Base-by-base conservation (phyloP, 1,284 basidiomycete genomes). In the Heliocybe sulcata region DNA sequence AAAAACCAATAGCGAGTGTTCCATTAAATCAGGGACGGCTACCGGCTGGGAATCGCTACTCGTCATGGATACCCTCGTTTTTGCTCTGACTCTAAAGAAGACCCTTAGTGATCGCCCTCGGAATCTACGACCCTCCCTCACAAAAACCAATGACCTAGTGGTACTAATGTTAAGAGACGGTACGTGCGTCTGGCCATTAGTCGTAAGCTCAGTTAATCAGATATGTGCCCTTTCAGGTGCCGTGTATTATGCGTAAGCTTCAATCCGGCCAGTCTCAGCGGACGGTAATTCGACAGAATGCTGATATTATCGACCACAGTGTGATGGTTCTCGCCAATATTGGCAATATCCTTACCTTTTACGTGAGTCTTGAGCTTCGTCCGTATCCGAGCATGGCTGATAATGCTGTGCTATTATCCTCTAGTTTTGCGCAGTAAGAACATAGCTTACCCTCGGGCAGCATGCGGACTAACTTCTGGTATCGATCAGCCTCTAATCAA, bases 111-210 rank as follows among this genome's bases (percentile, higher is more conserved):
- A 29, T 14, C 25, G 11, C 22, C 27, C 22, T 49, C 47, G 47
- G 12, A 42, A 42, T 42, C 19, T 20, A 4, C 38, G 38, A 3
- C 38, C n/a, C 8, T 9, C 38, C 16, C 29, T 42, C 33, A 26
- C 51, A 27, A 20, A 48, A 26, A 33, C 38, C 3, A 42, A 52
- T 31, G 25, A 55, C 31, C 16, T 49, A n/a, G 47, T 49, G n/a
- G n/a, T 14, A 6, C 23, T 57, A 45, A n/a, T 65, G 1, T 49
- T 64, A 16, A 52, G 62, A 4, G 64, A 65, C 29, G 64, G 61
- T 65, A 35, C 35, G 64, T 58, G 20, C 27, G 10, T 35, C 29
- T 31, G 38, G 3, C 19, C 4, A n/a, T 42, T 6, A 6, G 6
- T 33, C 9, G 6, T 8, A 29, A 23, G n/a, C n/a, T n/a, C n/a